Evolutionary conservation across 225 moss, liverwort and hornwort species (phyloP).

Genomic region (Pseudoscleropodium purum): DNA sequence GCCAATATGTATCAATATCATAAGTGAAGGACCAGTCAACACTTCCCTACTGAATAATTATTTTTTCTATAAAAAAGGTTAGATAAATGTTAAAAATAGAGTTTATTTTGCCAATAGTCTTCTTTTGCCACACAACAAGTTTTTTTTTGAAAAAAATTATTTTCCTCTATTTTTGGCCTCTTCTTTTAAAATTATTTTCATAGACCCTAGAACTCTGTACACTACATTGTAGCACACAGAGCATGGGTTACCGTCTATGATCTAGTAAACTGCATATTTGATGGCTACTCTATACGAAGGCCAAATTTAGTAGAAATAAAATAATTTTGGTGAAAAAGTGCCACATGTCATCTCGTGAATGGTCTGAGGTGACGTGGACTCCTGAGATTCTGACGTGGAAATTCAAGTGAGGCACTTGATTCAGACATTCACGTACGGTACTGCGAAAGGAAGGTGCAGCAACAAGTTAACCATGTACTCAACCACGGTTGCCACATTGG

Average conservation of each 20-base stretch:
- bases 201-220: accelerated
- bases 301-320: too few species aligned
- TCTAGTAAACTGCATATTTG: background rate
- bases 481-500: background rate
- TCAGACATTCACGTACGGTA: too few species aligned
- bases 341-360: too few species aligned
- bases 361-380: too few species aligned
- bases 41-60: accelerated
- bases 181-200: background rate
- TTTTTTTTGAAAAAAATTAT: background rate
- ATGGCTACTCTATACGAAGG: too few species aligned
- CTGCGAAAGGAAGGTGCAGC: background rate
- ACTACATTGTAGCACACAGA: background rate
- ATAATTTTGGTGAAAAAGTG: too few species aligned
- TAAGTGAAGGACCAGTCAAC: too few species aligned
- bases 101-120: accelerated
- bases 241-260: too few species aligned
- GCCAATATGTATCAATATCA: accelerated
- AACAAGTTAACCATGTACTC: background rate
- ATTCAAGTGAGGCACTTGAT: too few species aligned
- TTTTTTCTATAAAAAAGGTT: background rate
- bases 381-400: too few species aligned
- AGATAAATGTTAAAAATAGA: background rate
- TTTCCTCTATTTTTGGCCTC: background rate
- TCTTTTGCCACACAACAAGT: too few species aligned